Evolutionary conservation across 768 basidiomycete genomes (phyloP).

Genomic region (Xerocomellus dryophilus): DNA sequence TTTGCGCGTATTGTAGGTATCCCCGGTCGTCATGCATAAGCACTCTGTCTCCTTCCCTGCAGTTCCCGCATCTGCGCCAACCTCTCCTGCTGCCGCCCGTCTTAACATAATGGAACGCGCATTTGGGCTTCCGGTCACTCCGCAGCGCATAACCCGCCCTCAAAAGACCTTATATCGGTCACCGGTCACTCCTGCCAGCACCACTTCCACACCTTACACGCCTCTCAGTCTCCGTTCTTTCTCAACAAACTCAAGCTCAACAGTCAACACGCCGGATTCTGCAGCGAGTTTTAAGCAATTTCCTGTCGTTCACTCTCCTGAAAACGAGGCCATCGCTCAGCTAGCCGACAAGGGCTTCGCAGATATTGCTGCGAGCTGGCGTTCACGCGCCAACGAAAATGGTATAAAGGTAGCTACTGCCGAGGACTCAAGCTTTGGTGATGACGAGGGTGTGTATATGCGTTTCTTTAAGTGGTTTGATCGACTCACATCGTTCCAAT

Average conservation of each 20-base stretch:
- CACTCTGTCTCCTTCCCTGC: constrained; percentile 30
- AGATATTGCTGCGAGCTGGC: constrained; percentile 68
- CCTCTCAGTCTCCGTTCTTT: constrained; percentile 67
- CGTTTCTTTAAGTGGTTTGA: constrained; percentile 6
- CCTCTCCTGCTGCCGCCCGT: constrained; percentile 41
- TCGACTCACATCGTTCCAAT: constrained; percentile 16
- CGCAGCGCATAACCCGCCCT: constrained; percentile 55
- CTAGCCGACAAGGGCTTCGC: constrained; percentile 48
- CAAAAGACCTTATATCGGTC: constrained; percentile 48
- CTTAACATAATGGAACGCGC: constrained; percentile 30
- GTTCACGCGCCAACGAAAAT: constrained; percentile 65
- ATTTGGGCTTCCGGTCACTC: constrained; percentile 52
- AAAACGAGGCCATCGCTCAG: constrained; percentile 30
- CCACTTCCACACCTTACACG: constrained; percentile 56
- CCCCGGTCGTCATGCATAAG: constrained; percentile 28
- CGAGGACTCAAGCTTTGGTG: constrained; percentile 37
- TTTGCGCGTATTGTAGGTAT: constrained; percentile 6
- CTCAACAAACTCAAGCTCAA: constrained; percentile 47
- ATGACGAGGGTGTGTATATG: constrained; percentile 49
- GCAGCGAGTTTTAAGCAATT: constrained; percentile 40
- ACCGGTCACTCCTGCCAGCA: constrained; percentile 57
- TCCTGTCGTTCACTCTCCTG: constrained; percentile 43
- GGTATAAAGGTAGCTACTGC: constrained; percentile 61
- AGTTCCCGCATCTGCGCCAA: constrained; percentile 43
- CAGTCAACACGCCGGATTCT: constrained; percentile 56